These are phyloP conservation scores for Mycena rebaudengoi DNA, from an alignment of 768 basidiomycete species.

Conservation along the genomic window DNA sequence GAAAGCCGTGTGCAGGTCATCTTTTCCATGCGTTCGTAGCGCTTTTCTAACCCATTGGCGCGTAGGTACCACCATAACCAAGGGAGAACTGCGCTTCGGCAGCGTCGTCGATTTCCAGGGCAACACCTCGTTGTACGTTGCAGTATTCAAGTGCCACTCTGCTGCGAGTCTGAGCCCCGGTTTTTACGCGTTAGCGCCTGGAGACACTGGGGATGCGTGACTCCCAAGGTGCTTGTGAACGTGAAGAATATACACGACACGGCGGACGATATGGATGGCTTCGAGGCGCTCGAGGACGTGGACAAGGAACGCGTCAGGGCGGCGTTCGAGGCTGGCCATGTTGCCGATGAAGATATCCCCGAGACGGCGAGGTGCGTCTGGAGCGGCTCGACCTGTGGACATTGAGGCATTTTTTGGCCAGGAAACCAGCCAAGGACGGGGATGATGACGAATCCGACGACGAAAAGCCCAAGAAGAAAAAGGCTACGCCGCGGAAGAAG, in stretches of 20 bases:
- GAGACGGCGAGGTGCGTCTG: neutral
- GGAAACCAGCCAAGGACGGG: slow-evolving; percentile 54
- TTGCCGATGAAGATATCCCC: slow-evolving; percentile 52
- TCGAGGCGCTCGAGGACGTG: slow-evolving; percentile 70
- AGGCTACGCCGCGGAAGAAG: slow-evolving; percentile 41
- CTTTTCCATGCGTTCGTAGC: neutral
- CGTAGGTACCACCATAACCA: slow-evolving; percentile 72
- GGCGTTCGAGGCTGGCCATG: slow-evolving; percentile 81
- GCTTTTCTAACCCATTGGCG: slow-evolving; percentile 20
- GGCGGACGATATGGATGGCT: slow-evolving; percentile 84
- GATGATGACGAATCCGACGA: slow-evolving; percentile 54
- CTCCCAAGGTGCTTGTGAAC: slow-evolving; percentile 60
- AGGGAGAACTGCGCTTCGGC: slow-evolving; percentile 79
- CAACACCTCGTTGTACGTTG: slow-evolving; percentile 71
- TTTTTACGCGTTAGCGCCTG: slow-evolving; percentile 59
- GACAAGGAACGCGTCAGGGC: slow-evolving; percentile 76
- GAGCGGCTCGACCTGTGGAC: slow-evolving; percentile 62
- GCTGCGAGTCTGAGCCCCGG: neutral
- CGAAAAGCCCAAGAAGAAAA: slow-evolving; percentile 65
- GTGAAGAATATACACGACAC: slow-evolving; percentile 68
- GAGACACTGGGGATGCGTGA: slow-evolving; percentile 94
- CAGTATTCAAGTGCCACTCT: slow-evolving; percentile 1
- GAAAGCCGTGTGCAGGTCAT: slow-evolving; percentile 79
- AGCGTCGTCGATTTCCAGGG: slow-evolving; percentile 79
- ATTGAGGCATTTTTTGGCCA: slow-evolving; percentile 79